Base-by-base conservation (phyloP, 495 filamentous ascomycete species). In the Clavariopsis aquatica region DNA sequence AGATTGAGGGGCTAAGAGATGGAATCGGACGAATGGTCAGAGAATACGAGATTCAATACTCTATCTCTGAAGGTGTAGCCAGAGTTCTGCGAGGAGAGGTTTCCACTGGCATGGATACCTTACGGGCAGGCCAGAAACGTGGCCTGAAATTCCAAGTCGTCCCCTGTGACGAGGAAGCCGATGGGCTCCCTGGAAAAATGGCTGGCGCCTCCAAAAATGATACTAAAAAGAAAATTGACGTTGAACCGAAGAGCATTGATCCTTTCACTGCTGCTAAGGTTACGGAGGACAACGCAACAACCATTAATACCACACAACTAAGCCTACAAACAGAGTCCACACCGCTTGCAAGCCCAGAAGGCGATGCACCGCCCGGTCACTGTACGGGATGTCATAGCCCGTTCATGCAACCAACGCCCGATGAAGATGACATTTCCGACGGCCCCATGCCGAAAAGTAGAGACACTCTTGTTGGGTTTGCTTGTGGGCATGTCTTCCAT, bases 401-500 rank as follows among this genome's bases (percentile, higher is more conserved):
- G 1, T 70, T 70, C 41, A 57, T 49, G 0, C 49, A 60, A 1
- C 55, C 68, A n/a, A 63, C 64, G 20, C 2, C 58, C 26, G 64
- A 59, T 19, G 64, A 67, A 52, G 57, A 57, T 10, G 31, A 24
- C 4, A 24, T 36, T 13, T 34, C 41, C 34, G 60, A 61, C 15
- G 43, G 52, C n/a, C 53, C 68, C 19, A 36, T 66, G 1, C 59
- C 68, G 13, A 52, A 46, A 9, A 59, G 51, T 24, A 64, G 68
- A 19, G 86, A 93, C 65, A 89, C 90, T 8, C 84, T 98, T 9
- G 83, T 98, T 8, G 92, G 90, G 29, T 98, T 97, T 66, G 89
- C 90, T 5, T 98, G 94, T 74, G 88, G 90, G 0, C 93, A 98
- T 70, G 83, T 93, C 29, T 98, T 93, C 76, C 94, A 98, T 68